Conservation (phyloP, 2,329 filamentous ascomycete species). For the Arachnomyces sp. region DNA sequence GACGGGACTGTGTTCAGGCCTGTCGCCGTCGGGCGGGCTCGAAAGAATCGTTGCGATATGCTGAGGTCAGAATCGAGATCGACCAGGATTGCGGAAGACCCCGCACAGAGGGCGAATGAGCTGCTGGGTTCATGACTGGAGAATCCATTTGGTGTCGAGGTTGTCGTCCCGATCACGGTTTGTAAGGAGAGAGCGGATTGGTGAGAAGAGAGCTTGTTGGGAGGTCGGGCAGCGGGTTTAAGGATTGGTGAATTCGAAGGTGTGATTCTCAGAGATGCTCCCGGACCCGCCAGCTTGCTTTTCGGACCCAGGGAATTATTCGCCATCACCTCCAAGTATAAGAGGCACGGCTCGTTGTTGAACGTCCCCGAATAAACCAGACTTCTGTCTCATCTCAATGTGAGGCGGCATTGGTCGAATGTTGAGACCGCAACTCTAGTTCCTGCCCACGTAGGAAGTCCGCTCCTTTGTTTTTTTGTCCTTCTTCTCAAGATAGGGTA, state of each 20-base stretch:
- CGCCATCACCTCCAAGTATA: conserved; percentile 28
- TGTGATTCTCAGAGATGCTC: conserved; percentile 54
- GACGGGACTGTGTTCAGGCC: conserved; percentile 57
- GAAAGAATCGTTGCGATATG: conserved; percentile 77
- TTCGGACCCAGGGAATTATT: conserved; percentile 25
- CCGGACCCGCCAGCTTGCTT: conserved; percentile 27
- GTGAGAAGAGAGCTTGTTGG: conserved; percentile 41
- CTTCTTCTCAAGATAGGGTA: too few relatives aligned
- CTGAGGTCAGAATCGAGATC: conserved; percentile 60
- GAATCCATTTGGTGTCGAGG: conserved; percentile 75
- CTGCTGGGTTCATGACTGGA: conserved; percentile 64
- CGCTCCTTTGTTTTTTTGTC: too few relatives aligned
- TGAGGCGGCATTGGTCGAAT: conserved; percentile 20
- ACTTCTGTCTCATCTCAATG: conserved; percentile 21
- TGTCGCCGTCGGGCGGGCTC: conserved; percentile 65
- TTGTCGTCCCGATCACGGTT: conserved; percentile 86
- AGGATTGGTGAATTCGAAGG: conserved; percentile 69
- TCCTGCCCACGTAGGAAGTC: too few relatives aligned
- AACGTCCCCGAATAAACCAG: conserved; percentile 18
- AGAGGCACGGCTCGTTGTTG: conserved; percentile 17
- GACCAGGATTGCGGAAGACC: conserved; percentile 86
- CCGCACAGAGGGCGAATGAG: conserved; percentile 82
- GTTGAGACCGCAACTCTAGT: neutral
- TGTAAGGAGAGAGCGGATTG: conserved; percentile 59
- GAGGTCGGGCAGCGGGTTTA: conserved; percentile 56